Percentiles rank a stretch among this genome's conserved stretches.
These are phyloP conservation scores for Akanthomyces uredinophilus DNA, from an alignment of 2,329 filamentous ascomycete species.

Conservation along the genomic window DNA sequence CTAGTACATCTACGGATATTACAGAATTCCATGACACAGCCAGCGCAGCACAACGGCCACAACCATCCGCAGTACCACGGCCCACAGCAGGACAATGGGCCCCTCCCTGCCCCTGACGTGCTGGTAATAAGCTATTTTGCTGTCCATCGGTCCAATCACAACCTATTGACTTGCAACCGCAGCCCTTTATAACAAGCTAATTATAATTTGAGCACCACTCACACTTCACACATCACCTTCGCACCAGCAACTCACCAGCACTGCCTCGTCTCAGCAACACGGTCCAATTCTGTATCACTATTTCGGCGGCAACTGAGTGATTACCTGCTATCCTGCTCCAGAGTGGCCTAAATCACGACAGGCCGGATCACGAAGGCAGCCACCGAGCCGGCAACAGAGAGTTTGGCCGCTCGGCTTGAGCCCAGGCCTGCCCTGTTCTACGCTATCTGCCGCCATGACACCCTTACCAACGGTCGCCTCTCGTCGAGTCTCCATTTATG, in stretches of 20 bases:
- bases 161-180: neutral
- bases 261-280: neutral
- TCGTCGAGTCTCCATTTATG: neutral
- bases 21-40: too few relatives aligned
- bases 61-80: neutral
- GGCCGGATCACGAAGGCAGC: neutral
- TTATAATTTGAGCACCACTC: conserved; percentile 3
- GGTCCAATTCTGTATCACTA: neutral
- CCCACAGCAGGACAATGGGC: neutral
- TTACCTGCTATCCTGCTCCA: neutral
- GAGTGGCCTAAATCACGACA: neutral
- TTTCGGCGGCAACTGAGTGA: neutral
- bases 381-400: neutral
- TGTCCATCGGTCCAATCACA: neutral
- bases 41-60: neutral
- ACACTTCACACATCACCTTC: neutral
- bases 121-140: neutral
- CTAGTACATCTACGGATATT: too few relatives aligned
- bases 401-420: neutral
- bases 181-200: neutral
- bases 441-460: conserved; percentile 4
- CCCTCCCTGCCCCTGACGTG: neutral
- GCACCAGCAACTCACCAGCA: neutral
- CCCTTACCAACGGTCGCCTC: neutral
- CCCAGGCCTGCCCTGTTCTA: neutral